Evolutionary conservation across 768 basidiomycete species (phyloP).

Genomic region (Boletus rubropictus): DNA sequence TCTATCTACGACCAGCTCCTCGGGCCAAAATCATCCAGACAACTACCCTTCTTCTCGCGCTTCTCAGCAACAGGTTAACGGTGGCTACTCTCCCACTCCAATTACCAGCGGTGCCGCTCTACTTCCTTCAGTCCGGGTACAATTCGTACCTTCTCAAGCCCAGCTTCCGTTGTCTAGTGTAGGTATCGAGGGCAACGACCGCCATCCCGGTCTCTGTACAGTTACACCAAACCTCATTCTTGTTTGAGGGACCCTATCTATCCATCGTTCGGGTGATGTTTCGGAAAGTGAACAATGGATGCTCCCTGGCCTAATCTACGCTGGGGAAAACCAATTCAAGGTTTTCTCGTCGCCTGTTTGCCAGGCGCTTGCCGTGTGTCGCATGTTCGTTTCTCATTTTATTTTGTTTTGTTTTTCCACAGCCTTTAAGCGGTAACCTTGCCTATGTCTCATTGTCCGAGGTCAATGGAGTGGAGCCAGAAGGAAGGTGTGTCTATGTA

Average conservation of each 20-base stretch:
- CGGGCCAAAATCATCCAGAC: slow-evolving; percentile 3
- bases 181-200: slow-evolving; percentile 6
- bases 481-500: background rate
- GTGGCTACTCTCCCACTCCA: slow-evolving; percentile 6
- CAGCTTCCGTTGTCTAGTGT: slow-evolving; percentile 6
- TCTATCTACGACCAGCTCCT: slow-evolving; percentile 4
- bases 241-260: slow-evolving; percentile 4
- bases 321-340: background rate
- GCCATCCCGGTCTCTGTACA: background rate
- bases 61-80: slow-evolving; percentile 1
- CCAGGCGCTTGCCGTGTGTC: background rate
- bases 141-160: slow-evolving; percentile 14
- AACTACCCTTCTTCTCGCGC: background rate
- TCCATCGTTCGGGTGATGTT: background rate
- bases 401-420: background rate
- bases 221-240: background rate
- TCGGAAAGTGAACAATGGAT: background rate
- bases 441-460: background rate
- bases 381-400: background rate
- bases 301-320: background rate
- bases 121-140: slow-evolving; percentile 16
- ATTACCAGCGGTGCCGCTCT: background rate
- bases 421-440: background rate
- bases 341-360: background rate
- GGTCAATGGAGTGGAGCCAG: background rate